Evolutionary conservation across 208 protist species (phyloP).

Genomic region (Wallacemonas rigidus): DNA sequence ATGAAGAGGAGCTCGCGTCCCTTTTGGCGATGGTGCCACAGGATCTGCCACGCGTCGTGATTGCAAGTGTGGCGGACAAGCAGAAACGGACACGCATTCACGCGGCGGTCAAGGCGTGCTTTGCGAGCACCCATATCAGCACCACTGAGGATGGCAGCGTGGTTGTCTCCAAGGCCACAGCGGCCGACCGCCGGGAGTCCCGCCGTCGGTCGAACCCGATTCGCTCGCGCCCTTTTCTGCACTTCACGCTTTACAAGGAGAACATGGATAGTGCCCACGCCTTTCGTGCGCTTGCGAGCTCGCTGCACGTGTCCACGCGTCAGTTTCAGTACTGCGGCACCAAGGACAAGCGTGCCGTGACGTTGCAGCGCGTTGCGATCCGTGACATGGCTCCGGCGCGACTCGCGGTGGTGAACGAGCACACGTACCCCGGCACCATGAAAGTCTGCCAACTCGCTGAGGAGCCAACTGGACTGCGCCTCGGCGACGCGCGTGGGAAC

Average conservation of each 20-base stretch:
- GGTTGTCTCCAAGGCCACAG: slow-evolving; percentile 59
- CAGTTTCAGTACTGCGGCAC: slow-evolving; percentile 93
- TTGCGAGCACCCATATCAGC: slow-evolving; percentile 69
- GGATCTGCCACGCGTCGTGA: slow-evolving; percentile 25
- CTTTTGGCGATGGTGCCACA: slow-evolving; percentile 37
- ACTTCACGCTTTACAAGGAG: slow-evolving; percentile 96
- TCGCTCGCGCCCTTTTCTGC: slow-evolving; percentile 49
- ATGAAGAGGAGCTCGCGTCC: slow-evolving; percentile 44
- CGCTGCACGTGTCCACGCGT: slow-evolving; percentile 57
- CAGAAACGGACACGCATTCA: slow-evolving; percentile 58
- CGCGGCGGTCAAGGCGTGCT: slow-evolving; percentile 50
- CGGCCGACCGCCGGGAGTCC: slow-evolving; percentile 56
- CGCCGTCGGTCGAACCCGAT: slow-evolving; percentile 60
- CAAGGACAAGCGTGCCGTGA: slow-evolving; percentile 96
- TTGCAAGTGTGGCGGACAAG: slow-evolving; percentile 58
- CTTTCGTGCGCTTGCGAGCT: slow-evolving; percentile 63
- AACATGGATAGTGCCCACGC: slow-evolving; percentile 90
- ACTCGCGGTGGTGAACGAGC: slow-evolving; percentile 65
- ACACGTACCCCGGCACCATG: slow-evolving; percentile 53
- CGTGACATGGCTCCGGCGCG: slow-evolving; percentile 59
- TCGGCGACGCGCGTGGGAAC: slow-evolving; percentile 92
- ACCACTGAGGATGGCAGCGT: slow-evolving; percentile 60
- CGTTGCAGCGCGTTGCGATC: slow-evolving; percentile 89
- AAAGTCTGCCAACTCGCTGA: slow-evolving; percentile 83
- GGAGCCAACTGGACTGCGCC: slow-evolving; percentile 51